These are phyloP conservation scores for Angomonas deanei DNA, from an alignment of 208 protist species.

Conservation along the genomic window DNA sequence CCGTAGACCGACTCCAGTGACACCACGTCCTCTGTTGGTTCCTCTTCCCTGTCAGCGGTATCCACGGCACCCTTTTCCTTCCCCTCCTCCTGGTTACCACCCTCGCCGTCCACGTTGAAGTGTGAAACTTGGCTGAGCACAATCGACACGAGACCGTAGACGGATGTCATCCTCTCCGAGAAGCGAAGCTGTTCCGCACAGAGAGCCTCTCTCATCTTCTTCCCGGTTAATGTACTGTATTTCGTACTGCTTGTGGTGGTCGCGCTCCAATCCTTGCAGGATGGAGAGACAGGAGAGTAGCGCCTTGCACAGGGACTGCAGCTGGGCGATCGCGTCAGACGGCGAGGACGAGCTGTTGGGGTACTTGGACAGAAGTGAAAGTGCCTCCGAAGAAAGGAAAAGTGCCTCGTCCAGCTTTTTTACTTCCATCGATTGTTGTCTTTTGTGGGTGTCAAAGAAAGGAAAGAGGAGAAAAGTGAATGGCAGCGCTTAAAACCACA, in stretches of 20 bases:
- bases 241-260: not conserved
- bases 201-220: no score
- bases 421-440: not conserved
- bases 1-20: slow-evolving; percentile 79
- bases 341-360: not conserved
- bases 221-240: not conserved
- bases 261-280: slow-evolving; percentile 22
- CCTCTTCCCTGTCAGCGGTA: not conserved
- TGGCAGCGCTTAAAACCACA: not conserved
- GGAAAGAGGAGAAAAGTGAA: slow-evolving; percentile 1
- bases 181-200: not conserved
- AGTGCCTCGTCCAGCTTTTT: slow-evolving; percentile 9
- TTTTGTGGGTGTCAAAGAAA: not conserved
- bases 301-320: slow-evolving; percentile 14
- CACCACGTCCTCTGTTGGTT: no score
- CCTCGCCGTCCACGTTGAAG: not conserved
- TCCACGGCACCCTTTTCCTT: not conserved
- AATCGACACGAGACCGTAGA: not conserved
- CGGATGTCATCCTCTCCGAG: not conserved
- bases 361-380: slow-evolving; percentile 15
- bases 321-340: not conserved
- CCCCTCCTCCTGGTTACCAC: not conserved
- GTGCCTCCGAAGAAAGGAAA: not conserved
- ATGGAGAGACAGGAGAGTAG: slow-evolving; percentile 34
- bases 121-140: not conserved